These are phyloP conservation scores for Ogataea nonfermentans DNA, from an alignment of 805 yeast genomes.

Conservation along the genomic window DNA sequence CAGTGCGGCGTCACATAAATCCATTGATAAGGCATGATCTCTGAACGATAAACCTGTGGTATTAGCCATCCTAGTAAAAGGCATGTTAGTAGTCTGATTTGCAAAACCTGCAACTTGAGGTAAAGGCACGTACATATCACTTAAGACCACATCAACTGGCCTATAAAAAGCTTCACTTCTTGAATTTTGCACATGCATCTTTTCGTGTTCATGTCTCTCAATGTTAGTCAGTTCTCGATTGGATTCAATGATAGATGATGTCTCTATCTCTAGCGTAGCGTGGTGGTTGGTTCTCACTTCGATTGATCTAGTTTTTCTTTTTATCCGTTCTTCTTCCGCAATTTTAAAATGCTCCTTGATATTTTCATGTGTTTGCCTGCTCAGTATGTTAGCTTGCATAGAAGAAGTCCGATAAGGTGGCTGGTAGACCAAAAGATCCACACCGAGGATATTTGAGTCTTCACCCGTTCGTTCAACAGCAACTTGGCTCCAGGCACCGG, in stretches of 20 bases:
- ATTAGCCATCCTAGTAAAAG: constrained; percentile 89
- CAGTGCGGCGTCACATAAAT: constrained; percentile 88
- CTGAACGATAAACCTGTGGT: constrained; percentile 78
- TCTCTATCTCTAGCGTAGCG: constrained; percentile 14
- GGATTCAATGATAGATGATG: constrained; percentile 19
- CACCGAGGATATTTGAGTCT: constrained; percentile 65
- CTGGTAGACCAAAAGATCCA: constrained; percentile 72
- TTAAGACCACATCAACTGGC: constrained; percentile 65
- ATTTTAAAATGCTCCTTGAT: constrained; percentile 49
- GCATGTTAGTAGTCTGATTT: constrained; percentile 69
- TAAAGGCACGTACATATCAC: constrained; percentile 81
- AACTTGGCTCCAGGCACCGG: constrained; percentile 94
- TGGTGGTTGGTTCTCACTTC: constrained; percentile 15
- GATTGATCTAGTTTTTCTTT: constrained; percentile 13
- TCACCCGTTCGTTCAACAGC: constrained; percentile 54
- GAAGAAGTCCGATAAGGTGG: constrained; percentile 82
- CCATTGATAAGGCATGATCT: constrained; percentile 86
- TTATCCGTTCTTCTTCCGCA: constrained; percentile 33
- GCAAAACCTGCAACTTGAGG: constrained; percentile 50
- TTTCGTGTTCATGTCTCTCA: constrained; percentile 9
- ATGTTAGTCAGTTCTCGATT: constrained; percentile 14
- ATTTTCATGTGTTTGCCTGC: constrained; percentile 56
- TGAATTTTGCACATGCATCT: constrained; percentile 3
- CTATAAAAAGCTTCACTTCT: constrained; percentile 28
- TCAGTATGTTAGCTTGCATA: constrained; percentile 84